Evolutionary conservation across 2,329 filamentous ascomycete genomes (phyloP).

Genomic region (Zymoseptoria crescenta): DNA sequence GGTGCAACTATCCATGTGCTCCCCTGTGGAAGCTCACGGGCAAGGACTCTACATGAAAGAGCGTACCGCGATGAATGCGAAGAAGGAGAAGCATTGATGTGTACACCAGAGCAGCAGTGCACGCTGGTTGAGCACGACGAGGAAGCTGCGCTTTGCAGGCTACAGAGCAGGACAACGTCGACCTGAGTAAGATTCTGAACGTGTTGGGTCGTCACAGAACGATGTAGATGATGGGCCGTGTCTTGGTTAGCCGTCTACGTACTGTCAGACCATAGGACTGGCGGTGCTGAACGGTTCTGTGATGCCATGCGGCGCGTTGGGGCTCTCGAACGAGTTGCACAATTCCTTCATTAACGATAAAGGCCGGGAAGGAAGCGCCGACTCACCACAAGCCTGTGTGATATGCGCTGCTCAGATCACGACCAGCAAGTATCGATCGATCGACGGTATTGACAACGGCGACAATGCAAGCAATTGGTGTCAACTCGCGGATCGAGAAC

Average conservation of each 20-base stretch:
- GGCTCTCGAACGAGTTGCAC: neutral
- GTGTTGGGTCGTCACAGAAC: neutral
- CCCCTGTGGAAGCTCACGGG: neutral
- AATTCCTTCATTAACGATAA: neutral
- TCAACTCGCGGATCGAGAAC: too few relatives aligned
- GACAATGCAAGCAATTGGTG: too few relatives aligned
- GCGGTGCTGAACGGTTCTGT: neutral
- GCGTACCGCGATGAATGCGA: neutral
- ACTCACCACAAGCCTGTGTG: neutral
- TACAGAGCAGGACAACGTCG: neutral
- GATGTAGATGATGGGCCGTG: neutral
- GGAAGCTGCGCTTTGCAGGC: neutral
- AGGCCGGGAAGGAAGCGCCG: neutral
- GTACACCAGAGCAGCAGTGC: neutral
- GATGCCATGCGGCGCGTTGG: neutral
- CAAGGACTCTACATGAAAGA: neutral
- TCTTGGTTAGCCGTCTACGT: neutral
- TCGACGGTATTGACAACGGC: too few relatives aligned
- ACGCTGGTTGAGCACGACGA: neutral
- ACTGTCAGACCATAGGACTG: neutral
- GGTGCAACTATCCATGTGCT: neutral
- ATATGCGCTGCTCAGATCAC: neutral
- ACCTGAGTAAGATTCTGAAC: neutral
- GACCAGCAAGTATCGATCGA: neutral
- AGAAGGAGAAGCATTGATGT: neutral